Percentiles rank a stretch among this genome's conserved stretches.
phyloP scores from a whole-genome alignment of 495 filamentous ascomycete genomes.

The Penicillium coprophilum region DNA sequence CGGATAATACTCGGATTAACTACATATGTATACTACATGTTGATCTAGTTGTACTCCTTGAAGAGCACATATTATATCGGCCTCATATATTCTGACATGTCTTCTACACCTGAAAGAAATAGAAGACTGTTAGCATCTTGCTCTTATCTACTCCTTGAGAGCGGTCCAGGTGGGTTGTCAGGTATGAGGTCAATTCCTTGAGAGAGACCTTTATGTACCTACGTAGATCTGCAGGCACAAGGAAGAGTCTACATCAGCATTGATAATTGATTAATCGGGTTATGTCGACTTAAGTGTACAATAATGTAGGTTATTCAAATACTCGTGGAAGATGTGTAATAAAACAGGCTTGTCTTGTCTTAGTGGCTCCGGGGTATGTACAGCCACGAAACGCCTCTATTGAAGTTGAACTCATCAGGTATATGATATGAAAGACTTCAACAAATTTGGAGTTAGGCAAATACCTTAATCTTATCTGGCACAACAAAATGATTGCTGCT shows the following conservation, averaged over 20 bases:
- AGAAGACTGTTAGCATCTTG: background rate
- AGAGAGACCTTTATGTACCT: background rate
- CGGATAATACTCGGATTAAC: conserved; percentile 6
- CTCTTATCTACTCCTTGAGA: background rate
- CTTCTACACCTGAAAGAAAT: too few species aligned
- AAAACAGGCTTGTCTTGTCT: background rate
- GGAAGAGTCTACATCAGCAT: background rate
- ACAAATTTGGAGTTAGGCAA: background rate
- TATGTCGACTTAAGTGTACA: background rate
- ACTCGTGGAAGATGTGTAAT: background rate
- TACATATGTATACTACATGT: background rate
- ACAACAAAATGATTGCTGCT: too few species aligned
- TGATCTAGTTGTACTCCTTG: background rate
- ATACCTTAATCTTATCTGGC: background rate
- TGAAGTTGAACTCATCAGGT: background rate
- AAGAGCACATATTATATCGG: too few species aligned
- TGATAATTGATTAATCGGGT: background rate
- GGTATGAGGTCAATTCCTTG: background rate
- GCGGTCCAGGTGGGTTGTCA: background rate
- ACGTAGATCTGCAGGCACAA: background rate
- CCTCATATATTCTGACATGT: background rate
- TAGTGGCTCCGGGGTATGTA: background rate
- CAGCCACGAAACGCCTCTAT: background rate
- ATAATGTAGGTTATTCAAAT: background rate
- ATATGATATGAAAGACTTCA: background rate